phyloP scores from a whole-genome alignment of 306 rosid species.

The Cicer yamashitae region DNA sequence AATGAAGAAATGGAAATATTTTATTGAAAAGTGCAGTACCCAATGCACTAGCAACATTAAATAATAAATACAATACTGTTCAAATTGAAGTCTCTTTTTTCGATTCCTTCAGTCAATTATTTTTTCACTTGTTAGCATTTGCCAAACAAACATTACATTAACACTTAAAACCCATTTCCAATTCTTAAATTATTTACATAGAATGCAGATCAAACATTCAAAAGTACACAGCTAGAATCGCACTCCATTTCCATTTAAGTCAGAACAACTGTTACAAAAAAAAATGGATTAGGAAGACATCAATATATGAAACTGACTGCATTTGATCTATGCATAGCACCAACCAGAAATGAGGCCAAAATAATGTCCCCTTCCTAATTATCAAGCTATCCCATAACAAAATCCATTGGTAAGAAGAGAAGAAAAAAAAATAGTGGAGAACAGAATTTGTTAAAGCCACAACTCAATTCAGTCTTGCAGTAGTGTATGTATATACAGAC shows the following conservation, averaged over 20 bases:
- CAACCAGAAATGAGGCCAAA: slow-evolving; percentile 24
- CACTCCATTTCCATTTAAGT: neutral
- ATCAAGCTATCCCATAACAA: slow-evolving; percentile 26
- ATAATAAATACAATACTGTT: neutral
- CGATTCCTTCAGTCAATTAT: neutral
- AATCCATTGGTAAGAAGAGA: neutral
- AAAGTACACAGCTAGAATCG: neutral
- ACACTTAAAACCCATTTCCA: slow-evolving; percentile 14
- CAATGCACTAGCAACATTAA: neutral
- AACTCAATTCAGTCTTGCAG: slow-evolving; percentile 2
- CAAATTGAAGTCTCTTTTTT: neutral
- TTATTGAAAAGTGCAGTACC: neutral
- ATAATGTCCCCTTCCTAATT: slow-evolving; percentile 3
- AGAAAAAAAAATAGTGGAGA: neutral
- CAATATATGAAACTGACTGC: slow-evolving; percentile 19
- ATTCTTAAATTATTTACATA: neutral
- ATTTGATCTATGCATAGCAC: slow-evolving; percentile 20
- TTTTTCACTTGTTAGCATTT: neutral
- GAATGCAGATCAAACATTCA: slow-evolving; percentile 14
- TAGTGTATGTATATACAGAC: neutral
- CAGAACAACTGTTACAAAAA: neutral
- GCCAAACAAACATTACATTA: slow-evolving; percentile 11
- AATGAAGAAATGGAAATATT: neutral
- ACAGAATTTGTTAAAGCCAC: neutral
- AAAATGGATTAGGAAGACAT: neutral